Conservation (phyloP, 306 rosid species). For the Carpinus viminea region DNA sequence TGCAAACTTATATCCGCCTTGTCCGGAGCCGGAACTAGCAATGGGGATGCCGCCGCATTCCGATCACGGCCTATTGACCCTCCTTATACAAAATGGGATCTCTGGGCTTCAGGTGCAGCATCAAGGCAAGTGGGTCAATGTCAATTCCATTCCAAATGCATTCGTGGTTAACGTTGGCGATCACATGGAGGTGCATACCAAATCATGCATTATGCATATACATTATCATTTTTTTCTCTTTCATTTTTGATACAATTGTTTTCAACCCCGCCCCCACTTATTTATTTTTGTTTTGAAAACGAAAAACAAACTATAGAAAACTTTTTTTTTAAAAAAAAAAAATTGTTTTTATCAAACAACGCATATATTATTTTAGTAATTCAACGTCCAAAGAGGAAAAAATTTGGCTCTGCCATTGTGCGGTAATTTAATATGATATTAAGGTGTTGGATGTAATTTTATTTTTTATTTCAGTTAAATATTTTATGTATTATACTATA, state of each 20-base stretch:
- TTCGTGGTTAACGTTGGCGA: conserved; percentile 52
- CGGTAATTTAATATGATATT: too few species aligned
- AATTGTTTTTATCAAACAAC: too few species aligned
- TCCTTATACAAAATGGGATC: conserved; percentile 55
- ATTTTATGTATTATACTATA: too few species aligned
- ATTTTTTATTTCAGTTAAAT: too few species aligned
- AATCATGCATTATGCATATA: neutral
- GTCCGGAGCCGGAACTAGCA: conserved; percentile 68
- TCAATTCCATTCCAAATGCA: conserved; percentile 47
- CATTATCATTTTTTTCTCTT: neutral
- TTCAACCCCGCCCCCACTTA: neutral
- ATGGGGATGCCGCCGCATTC: conserved; percentile 77
- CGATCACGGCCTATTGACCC: conserved; percentile 60
- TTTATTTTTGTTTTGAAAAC: too few species aligned
- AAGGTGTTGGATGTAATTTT: too few species aligned
- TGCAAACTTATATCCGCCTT: conserved; percentile 64
- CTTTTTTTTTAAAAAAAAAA: too few species aligned
- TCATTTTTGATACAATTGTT: too few species aligned
- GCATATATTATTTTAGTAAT: too few species aligned
- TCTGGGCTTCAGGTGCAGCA: conserved; percentile 64
- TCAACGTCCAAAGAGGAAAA: too few species aligned
- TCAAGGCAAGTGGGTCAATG: conserved; percentile 60
- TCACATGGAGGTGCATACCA: conserved; percentile 59
- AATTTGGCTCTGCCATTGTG: too few species aligned
- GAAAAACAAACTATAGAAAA: too few species aligned